Evolutionary conservation across 768 basidiomycete genomes (phyloP), one percentile per base, ranked within the genome.

Genomic region (Podaxis sp.): DNA sequence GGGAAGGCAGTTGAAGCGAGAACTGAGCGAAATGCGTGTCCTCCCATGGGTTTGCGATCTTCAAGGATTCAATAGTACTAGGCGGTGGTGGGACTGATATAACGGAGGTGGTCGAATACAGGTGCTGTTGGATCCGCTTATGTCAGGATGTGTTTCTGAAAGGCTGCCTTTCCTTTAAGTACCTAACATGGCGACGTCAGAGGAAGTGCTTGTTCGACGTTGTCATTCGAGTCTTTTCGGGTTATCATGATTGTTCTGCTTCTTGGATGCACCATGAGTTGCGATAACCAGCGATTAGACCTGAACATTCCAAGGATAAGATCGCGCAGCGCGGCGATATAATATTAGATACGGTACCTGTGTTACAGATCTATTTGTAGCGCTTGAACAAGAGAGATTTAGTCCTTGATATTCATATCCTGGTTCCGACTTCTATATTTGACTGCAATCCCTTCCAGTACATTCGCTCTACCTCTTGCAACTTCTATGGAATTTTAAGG

Each of bases 21-120:
- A 15, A 68, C 61, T 40, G 80, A 73, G 52, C 76, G 73, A 74
- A 92, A 91, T 4, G 89, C 89, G 70, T 80, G 87, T 15, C 90
- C 90, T 9, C 89, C 90, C 90, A 91, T 30, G 24, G 17, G 40
- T 42, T 33, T 33, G 6, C 3, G 11, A 7, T 46, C 44, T 46
- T 46, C 44, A 46, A 19, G n/a, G 17, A 46, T 46, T 17, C 40
- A 42, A 42, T 4, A 13, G 17, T 42, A 42, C 40, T 46, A n/a
- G 19, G 17, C n/a, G 19, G 44, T 19, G 12, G 19, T 46, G 17
- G 44, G 17, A 46, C 19, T 42, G 40, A n/a, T 15, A 17, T n/a
- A 9, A 9, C 13, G 17, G 44, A 19, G 12, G 17, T 46, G 17
- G 40, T 7, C 49, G 49, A 55, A 51, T 15, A 38, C 42, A 6